Conservation (phyloP, 164 flowering plant genomes). For the Piper betle region DNA sequence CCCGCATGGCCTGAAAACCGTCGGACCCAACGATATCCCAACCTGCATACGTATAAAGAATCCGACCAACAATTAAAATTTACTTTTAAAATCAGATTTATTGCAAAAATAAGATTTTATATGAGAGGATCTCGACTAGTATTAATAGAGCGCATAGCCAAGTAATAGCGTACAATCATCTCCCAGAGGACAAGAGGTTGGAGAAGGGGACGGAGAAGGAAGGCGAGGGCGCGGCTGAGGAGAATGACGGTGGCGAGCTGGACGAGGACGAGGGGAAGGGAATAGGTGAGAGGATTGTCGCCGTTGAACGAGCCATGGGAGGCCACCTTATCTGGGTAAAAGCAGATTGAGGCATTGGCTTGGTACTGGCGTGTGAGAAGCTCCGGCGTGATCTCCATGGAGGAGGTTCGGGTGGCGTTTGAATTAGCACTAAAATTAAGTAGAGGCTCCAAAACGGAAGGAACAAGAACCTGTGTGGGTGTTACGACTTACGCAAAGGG, state of each 20-base stretch:
- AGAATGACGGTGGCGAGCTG: slow-evolving; percentile 22
- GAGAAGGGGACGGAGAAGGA: slow-evolving; percentile 36
- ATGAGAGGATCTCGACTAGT: neutral
- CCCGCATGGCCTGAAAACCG: slow-evolving; percentile 22
- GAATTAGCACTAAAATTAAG: no score
- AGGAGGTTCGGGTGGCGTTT: no score
- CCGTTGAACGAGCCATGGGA: neutral
- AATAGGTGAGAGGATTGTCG: slow-evolving; percentile 17
- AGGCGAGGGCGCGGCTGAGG: slow-evolving; percentile 18
- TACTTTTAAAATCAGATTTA: neutral
- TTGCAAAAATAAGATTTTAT: neutral
- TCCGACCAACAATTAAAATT: no score
- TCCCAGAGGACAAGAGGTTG: slow-evolving; percentile 24
- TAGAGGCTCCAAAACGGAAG: no score
- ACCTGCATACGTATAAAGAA: neutral
- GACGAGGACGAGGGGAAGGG: slow-evolving; percentile 22
- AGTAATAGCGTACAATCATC: neutral
- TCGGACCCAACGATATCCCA: slow-evolving; percentile 50
- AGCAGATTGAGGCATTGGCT: no score
- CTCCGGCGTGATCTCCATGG: no score
- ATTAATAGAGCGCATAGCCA: neutral
- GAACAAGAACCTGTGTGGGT: no score
- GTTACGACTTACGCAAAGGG: no score
- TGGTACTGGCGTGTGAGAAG: no score
- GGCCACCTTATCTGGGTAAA: neutral